Evolutionary conservation across 345 rosid species (phyloP), one percentile per base, ranked within the genome.

Genomic region (Sisymbrium altissimum): DNA sequence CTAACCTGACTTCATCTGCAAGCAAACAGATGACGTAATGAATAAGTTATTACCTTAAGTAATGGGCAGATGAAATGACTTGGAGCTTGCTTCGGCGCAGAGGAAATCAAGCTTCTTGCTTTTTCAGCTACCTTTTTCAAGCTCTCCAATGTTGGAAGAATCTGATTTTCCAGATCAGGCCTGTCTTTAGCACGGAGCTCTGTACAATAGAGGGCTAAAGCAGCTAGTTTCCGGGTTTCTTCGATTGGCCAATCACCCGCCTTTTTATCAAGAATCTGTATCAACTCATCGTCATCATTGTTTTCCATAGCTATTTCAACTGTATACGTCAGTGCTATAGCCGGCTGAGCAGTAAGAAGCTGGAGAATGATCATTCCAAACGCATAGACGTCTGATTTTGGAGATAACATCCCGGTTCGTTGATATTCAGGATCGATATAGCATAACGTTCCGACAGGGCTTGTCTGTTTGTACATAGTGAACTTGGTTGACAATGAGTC

Each of bases 381-480:
- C 25, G 98, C 92, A 65, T 94, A 94, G 9, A 89, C 84, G 60
- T 94, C 98, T 0, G 96, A 89, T 59, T 87, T 85, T 21, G 87
- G 84, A 61, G 91, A 88, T 77, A 91, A 65, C 72, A 75, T 25
- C n/a, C 98, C 97, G 0, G 85, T 94, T 75, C 97, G 73, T 68
- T 91, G 97, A 72, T 94, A 91, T 81, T 94, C 97, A 0, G 98
- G 98, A 68, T 94, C 98, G 3, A 91, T 87, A 41, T 94, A 94
- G 80, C 93, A 87, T 21, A 88, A 73, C 5, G 97, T 91, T 46
- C 98, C 98, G 7, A 86, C 96, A 0, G 89, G 94, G 17, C 82
- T 88, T 14, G 92, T 87, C 49, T 86, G 86, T 56, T 78, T 85
- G 73, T 61, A 78, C 71, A 65, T 68, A 17, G 84, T 70, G 63